These are phyloP conservation scores for Neofusicoccum sp. DNA, from an alignment of 2,329 filamentous ascomycete species.

Conservation along the genomic window DNA sequence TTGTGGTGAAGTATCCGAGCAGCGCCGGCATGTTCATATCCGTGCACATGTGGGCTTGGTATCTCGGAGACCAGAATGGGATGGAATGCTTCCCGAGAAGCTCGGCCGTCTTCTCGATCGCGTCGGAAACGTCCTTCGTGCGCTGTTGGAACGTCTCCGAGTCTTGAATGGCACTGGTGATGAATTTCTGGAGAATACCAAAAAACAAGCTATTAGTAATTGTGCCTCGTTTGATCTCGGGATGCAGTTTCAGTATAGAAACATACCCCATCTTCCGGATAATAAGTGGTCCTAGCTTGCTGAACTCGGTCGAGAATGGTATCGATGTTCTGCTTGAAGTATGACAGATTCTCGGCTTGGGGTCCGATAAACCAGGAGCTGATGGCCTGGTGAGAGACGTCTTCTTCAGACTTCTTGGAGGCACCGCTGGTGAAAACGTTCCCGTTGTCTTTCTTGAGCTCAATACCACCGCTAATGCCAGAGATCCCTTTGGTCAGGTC, in stretches of 20 bases:
- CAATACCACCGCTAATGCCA: constrained; percentile 2
- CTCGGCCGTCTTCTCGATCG: constrained; percentile 36
- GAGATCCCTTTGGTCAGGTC: neutral
- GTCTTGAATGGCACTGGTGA: constrained; percentile 35
- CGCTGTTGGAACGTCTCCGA: constrained; percentile 36
- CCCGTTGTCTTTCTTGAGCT: constrained; percentile 11
- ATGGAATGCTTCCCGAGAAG: constrained; percentile 45
- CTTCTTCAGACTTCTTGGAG: constrained; percentile 2
- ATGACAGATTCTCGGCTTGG: constrained; percentile 42
- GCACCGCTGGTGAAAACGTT: constrained; percentile 14
- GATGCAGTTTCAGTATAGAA: too few species aligned
- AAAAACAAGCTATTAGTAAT: neutral
- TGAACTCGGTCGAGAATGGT: constrained; percentile 41
- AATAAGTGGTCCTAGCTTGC: constrained; percentile 36
- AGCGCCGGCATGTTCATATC: constrained; percentile 45
- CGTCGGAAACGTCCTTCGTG: constrained; percentile 35
- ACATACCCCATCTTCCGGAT: constrained; percentile 37
- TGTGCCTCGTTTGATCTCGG: neutral
- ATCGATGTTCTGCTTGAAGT: constrained; percentile 41
- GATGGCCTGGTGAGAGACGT: constrained; percentile 25
- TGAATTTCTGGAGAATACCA: constrained; percentile 31
- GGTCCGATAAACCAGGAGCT: constrained; percentile 47
- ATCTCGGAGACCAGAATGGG: constrained; percentile 49
- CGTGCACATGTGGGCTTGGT: constrained; percentile 48
- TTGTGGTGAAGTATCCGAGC: constrained; percentile 50